These are phyloP conservation scores for Apiospora malaysiana DNA, from an alignment of 2,329 filamentous ascomycete genomes.

Conservation along the genomic window DNA sequence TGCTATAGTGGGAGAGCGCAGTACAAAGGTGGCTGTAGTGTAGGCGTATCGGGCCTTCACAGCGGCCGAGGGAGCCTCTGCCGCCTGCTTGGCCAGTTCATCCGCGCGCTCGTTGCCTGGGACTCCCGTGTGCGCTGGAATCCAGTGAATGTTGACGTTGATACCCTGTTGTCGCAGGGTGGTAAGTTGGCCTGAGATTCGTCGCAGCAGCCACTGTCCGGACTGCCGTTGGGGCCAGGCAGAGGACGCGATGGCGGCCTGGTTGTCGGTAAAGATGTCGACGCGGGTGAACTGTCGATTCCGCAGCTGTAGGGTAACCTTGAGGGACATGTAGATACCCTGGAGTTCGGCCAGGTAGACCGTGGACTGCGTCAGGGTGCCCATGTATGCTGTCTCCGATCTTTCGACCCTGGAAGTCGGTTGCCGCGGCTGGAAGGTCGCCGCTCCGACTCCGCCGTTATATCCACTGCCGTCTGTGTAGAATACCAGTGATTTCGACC, in stretches of 20 bases:
- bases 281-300: neutral
- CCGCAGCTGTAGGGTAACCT: neutral
- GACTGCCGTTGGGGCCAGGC: neutral
- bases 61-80: neutral
- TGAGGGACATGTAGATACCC: too few relatives aligned
- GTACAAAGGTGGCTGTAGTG: neutral
- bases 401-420: neutral
- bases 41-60: neutral
- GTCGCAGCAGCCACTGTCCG: neutral
- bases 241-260: neutral
- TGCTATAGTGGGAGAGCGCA: neutral
- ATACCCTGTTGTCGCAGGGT: neutral
- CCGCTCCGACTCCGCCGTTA: neutral
- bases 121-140: neutral
- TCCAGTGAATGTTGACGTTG: neutral
- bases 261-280: neutral
- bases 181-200: neutral
- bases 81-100: neutral
- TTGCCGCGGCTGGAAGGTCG: neutral
- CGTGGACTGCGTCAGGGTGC: too few relatives aligned
- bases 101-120: neutral
- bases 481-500: neutral
- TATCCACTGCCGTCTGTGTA: neutral
- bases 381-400: too few relatives aligned
- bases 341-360: too few relatives aligned